Evolutionary conservation across 2,329 filamentous ascomycete species (phyloP), one percentile per base, ranked within the genome.

Genomic region (Endocalyx cinctus): DNA sequence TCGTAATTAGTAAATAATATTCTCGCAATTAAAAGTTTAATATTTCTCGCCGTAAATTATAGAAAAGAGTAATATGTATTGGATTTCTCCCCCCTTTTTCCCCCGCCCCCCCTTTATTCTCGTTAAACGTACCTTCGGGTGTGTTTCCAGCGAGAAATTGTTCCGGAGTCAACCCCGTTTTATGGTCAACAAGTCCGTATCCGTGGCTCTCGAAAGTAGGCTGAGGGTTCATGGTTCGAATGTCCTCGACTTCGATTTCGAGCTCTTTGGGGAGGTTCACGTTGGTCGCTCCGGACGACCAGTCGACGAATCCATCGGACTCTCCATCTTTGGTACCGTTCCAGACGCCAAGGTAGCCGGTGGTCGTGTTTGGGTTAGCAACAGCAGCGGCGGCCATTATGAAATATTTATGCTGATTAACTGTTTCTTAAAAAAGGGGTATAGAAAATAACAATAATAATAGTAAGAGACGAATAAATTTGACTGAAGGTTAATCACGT

Each of bases 271-370:
- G 47, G 25, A 48, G 37, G 35, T 50, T 47, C 13, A 52, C 43
- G 14, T 52, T 52, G 6, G 46, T 51, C 17, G 38, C 30, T 16
- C 50, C 50, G 25, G 38, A 46, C 11, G 46, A 39, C 47, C 45
- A 53, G 42, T 53, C 50, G 25, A 51, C 42, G 33, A 38, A 49
- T 7, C 48, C 50, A 10, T 49, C 46, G 12, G 36, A 35, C 10
- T 32, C 35, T 18, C 47, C 46, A 32, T 53, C 50, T 23, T 48
- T 46, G 17, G 50, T 51, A 6, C 50, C 47, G 25, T 49, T 50
- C 50, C 50, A 51, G 48, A 53, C 51, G 47, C 47, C 50, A 38
- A 52, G 48, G 25, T 45, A 33, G 39, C 47, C 49, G 19, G 46
- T 42, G 34, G 49, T 52, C 38, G 26, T 41, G 15, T 32, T 42